These are phyloP conservation scores for Fusarium proliferatum DNA, from an alignment of 2,329 filamentous ascomycete species.

Conservation along the genomic window DNA sequence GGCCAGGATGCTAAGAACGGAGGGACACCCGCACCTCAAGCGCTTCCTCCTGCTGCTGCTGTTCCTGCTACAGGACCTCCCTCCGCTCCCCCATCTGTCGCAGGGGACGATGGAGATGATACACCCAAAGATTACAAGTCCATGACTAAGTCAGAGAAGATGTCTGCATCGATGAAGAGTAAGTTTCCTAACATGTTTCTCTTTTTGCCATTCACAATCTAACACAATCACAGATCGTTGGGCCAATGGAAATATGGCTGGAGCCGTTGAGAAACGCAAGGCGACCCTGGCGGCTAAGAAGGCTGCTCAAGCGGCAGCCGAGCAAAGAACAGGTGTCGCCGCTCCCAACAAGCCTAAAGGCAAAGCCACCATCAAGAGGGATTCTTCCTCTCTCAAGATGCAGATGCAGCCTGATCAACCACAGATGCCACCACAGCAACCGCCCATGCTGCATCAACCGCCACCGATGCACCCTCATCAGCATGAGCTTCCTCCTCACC, in stretches of 20 bases:
- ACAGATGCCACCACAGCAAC: constrained; percentile 28
- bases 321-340: constrained; percentile 50
- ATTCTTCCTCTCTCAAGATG: constrained; percentile 41
- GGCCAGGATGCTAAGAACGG: constrained; percentile 45
- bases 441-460: constrained; percentile 32
- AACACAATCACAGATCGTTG: constrained; percentile 60
- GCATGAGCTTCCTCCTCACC: constrained; percentile 22
- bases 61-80: constrained; percentile 24
- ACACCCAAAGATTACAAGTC: constrained; percentile 65
- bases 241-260: constrained; percentile 70
- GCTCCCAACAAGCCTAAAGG: constrained; percentile 55
- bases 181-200: constrained; percentile 42
- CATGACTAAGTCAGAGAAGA: constrained; percentile 74
- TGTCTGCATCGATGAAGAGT: constrained; percentile 75
- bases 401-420: constrained; percentile 37
- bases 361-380: constrained; percentile 50
- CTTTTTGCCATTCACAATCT: constrained; percentile 34
- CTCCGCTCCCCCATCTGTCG: constrained; percentile 16
- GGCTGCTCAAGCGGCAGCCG: constrained; percentile 57
- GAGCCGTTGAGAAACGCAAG: constrained; percentile 70
- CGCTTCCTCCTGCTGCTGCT: constrained; percentile 12
- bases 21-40: constrained; percentile 21
- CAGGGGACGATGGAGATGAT: constrained; percentile 53
- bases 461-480: constrained; percentile 31
- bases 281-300: constrained; percentile 70